Evolutionary conservation across 495 filamentous ascomycete species (phyloP).

Genomic region (Podospora tetraspora): DNA sequence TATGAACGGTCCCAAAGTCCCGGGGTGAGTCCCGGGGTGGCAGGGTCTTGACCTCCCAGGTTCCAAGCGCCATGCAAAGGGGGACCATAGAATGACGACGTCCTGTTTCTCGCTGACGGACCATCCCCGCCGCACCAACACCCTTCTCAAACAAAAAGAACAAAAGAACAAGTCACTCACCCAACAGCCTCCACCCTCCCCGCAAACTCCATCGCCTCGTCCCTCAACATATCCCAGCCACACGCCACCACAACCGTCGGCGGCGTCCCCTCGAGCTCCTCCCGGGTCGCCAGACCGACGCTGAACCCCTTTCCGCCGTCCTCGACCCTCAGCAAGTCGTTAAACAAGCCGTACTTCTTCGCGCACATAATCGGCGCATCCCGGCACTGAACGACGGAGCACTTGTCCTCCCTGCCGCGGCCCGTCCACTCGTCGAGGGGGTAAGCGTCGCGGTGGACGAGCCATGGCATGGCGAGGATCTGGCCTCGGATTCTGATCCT

Average conservation of each 20-base stretch:
- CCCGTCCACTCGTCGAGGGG: constrained; percentile 24
- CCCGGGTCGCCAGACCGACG: constrained; percentile 37
- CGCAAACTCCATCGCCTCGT: constrained; percentile 44
- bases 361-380: constrained; percentile 38
- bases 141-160: background rate
- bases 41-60: too few relatives aligned
- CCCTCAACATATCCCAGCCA: constrained; percentile 44
- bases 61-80: too few relatives aligned
- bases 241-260: constrained; percentile 42
- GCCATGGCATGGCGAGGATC: constrained; percentile 41
- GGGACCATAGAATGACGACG: too few relatives aligned
- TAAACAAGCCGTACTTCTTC: constrained; percentile 32
- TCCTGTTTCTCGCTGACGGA: too few relatives aligned
- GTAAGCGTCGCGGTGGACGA: constrained; percentile 35
- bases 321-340: constrained; percentile 25
- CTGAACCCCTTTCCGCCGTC: constrained; percentile 34
- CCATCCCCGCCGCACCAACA: too few relatives aligned
- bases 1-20: too few relatives aligned
- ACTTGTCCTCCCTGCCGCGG: constrained; percentile 30
- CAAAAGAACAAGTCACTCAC: constrained; percentile 29
- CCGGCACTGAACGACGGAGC: constrained; percentile 37
- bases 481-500: constrained; percentile 34
- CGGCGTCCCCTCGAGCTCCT: constrained; percentile 39
- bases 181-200: constrained; percentile 41
- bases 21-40: too few relatives aligned